Evolutionary conservation across 495 filamentous ascomycete species (phyloP).

Genomic region (Letharia columbiana): DNA sequence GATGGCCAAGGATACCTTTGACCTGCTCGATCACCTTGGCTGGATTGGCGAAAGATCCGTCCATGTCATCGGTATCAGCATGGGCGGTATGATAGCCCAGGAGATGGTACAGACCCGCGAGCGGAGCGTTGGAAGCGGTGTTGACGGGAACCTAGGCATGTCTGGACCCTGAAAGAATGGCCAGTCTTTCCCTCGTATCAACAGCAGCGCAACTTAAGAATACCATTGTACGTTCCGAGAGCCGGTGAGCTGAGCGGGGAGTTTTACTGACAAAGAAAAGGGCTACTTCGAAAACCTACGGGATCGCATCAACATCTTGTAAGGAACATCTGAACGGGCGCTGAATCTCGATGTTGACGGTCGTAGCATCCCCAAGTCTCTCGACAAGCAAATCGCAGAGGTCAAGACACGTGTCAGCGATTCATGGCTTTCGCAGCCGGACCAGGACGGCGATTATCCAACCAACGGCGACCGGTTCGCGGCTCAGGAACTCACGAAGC

Average conservation of each 20-base stretch:
- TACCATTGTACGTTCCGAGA: conserved; percentile 33
- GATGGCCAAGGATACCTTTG: conserved; percentile 65
- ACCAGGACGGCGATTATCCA: conserved; percentile 52
- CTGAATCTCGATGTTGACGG: neutral
- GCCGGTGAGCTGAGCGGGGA: neutral
- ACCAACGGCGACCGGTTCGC: conserved; percentile 71
- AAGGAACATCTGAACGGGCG: conserved; percentile 11
- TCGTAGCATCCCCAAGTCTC: conserved; percentile 46
- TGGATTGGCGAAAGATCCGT: conserved; percentile 54
- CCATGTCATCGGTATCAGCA: conserved; percentile 64
- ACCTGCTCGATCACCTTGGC: conserved; percentile 57
- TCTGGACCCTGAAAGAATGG: conserved; percentile 52
- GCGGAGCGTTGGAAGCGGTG: neutral
- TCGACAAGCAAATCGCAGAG: conserved; percentile 47
- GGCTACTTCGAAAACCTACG: conserved; percentile 55
- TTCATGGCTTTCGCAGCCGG: conserved; percentile 50
- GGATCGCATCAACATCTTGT: conserved; percentile 51
- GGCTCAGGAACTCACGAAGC: conserved; percentile 64
- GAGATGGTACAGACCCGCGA: conserved; percentile 44
- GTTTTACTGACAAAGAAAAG: conserved; percentile 14
- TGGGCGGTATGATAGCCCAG: conserved; percentile 85
- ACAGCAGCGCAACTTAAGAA: conserved; percentile 64
- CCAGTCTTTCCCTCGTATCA: conserved; percentile 57
- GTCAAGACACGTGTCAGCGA: conserved; percentile 47
- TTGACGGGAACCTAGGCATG: conserved; percentile 33